Evolutionary conservation across 208 protist species (phyloP).

Genomic region (Giardia muris): DNA sequence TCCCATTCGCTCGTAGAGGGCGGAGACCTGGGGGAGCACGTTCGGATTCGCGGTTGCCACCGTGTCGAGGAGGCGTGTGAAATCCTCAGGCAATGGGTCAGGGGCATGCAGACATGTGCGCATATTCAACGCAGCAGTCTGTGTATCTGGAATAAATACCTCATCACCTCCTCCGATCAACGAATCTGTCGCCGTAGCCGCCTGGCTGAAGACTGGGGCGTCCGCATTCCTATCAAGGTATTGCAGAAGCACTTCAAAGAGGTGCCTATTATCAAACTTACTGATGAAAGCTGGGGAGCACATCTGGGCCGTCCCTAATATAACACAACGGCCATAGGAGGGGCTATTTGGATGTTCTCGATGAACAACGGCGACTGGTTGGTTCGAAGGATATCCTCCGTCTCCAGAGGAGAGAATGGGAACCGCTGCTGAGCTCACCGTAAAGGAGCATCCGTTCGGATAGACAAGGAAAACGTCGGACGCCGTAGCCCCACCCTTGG

Average conservation of each 20-base stretch:
- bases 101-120: conserved; percentile 19
- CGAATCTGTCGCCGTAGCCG: background rate
- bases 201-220: background rate
- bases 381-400: background rate
- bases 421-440: background rate
- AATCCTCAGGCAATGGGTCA: conserved; percentile 15
- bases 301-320: background rate
- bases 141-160: conserved; percentile 9
- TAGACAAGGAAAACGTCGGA: background rate
- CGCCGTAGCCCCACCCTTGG: background rate
- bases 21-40: background rate
- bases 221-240: background rate
- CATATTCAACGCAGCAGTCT: background rate
- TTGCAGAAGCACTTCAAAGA: background rate
- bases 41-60: background rate
- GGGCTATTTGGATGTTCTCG: background rate
- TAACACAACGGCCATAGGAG: background rate
- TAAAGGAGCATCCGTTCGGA: background rate
- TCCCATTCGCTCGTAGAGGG: conserved; percentile 22
- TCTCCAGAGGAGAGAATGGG: conserved; percentile 8
- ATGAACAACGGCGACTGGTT: background rate
- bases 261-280: conserved; percentile 10
- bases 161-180: background rate
- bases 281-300: background rate
- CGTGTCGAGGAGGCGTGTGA: background rate